These are phyloP conservation scores for Leccinum holopus DNA, from an alignment of 1,284 basidiomycete species.

Conservation along the genomic window DNA sequence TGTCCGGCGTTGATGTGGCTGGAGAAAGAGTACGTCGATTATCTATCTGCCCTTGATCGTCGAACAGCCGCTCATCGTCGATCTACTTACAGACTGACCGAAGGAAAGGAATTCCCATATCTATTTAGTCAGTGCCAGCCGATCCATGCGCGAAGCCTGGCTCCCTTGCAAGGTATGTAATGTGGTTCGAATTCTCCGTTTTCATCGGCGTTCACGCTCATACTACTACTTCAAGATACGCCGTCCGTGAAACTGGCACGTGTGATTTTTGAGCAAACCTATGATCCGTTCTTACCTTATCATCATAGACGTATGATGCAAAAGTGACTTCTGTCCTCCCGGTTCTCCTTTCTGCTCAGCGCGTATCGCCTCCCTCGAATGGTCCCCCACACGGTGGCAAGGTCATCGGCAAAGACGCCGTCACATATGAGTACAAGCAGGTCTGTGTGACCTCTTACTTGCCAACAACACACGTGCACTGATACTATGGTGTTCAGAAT, in stretches of 20 bases:
- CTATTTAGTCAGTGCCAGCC: conserved; percentile 96
- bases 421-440: conserved; percentile 70
- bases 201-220: conserved; percentile 1
- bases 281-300: conserved; percentile 6
- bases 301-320: conserved; percentile 74
- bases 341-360: conserved; percentile 80
- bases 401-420: conserved; percentile 65
- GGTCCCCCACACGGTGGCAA: conserved; percentile 69
- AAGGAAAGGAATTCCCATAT: conserved; percentile 84
- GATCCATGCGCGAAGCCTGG: conserved; percentile 80
- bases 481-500: conserved; percentile 44
- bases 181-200: not conserved
- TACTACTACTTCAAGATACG: conserved; percentile 48
- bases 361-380: conserved; percentile 70
- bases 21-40: conserved; percentile 64
- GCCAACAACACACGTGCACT: not conserved
- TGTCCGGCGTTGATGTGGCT: conserved; percentile 93
- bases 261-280: not conserved
- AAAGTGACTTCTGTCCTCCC: conserved; percentile 76
- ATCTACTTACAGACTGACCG: conserved; percentile 67
- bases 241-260: conserved; percentile 71
- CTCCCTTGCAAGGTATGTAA: conserved; percentile 71
- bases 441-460: conserved; percentile 38
- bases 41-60: not conserved
- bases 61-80: not conserved